Base-by-base conservation (phyloP, 345 rosid genomes). In the Citrus inodora region DNA sequence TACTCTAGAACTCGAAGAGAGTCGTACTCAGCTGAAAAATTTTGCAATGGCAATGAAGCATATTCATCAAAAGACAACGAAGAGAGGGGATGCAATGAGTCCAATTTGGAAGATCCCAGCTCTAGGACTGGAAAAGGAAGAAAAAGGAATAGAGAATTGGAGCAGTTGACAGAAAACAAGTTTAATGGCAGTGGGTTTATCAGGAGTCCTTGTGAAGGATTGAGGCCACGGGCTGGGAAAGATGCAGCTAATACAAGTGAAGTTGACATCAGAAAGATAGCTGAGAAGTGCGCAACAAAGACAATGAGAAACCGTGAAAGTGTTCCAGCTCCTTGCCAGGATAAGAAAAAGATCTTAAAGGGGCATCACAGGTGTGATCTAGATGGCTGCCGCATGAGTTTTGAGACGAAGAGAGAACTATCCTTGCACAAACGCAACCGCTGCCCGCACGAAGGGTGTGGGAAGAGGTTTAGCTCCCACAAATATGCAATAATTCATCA, bases 151-250 rank as follows among this genome's bases (percentile, higher is more conserved):
- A 84, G 82, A 74, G 89, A 88, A 80, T 46, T 77, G 78, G 95
- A 88, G 80, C 73, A 68, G 79, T 74, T 78, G 77, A 73, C 82
- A 9, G 87, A 87, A 66, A 81, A 80, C 76, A 80, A 84, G 65
- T 55, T 69, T 27, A 68, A 67, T 68, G 42, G 73, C 77, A 68
- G 78, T 75, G 88, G 87, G 82, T 97, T 93, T 78, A 91, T 93
- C 56, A 90, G 86, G 88, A 84, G 99, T 81, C 99, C 99, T 64
- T 97, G 99, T 82, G 98, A 97, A 94, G 94, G 99, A 60, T 85
- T 97, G 89, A 96, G 99, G 83, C 86, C 98, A 30, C 90, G 97
- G 86, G 85, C 85, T 8, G 78, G 75, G 78, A 88, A 86, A 85
- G 87, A 86, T 55, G 68, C 66, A 56, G 66, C 77, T 25, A 56